Evolutionary conservation across 192 early-diverging fungal species (phyloP).

Genomic region (Diversispora epigaea): DNA sequence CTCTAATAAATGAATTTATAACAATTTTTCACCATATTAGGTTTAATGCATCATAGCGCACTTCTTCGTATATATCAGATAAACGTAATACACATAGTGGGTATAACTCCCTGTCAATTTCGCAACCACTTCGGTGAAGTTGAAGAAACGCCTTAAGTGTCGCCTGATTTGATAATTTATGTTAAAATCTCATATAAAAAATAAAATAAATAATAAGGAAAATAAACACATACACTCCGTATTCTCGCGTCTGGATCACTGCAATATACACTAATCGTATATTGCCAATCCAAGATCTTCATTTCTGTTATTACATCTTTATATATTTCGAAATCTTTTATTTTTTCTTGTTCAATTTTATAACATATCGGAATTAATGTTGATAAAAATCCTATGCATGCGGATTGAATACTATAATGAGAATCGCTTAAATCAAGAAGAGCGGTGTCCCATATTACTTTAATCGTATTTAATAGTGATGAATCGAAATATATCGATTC

Average conservation of each 20-base stretch:
- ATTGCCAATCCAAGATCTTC: slow-evolving; percentile 46
- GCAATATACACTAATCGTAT: slow-evolving; percentile 50
- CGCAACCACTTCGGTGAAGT: slow-evolving; percentile 48
- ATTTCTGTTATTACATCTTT: slow-evolving; percentile 15
- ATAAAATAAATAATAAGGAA: slow-evolving; percentile 5
- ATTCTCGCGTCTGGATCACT: slow-evolving; percentile 53
- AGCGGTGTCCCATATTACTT: slow-evolving; percentile 37
- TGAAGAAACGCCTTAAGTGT: slow-evolving; percentile 50
- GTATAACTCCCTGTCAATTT: slow-evolving; percentile 57
- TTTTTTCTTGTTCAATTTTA: slow-evolving; percentile 19
- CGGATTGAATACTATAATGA: slow-evolving; percentile 51
- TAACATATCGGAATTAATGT: slow-evolving; percentile 37
- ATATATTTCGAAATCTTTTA: not conserved
- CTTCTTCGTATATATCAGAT: slow-evolving; percentile 71
- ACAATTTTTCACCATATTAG: slow-evolving; percentile 56
- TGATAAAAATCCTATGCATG: slow-evolving; percentile 47
- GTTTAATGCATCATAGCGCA: slow-evolving; percentile 66
- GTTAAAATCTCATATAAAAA: not conserved
- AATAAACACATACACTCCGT: slow-evolving; percentile 42
- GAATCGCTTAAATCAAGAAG: slow-evolving; percentile 47
- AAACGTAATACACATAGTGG: slow-evolving; percentile 62
- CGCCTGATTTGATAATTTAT: slow-evolving; percentile 35
- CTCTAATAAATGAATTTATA: no score
- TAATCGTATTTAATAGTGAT: slow-evolving; percentile 37
- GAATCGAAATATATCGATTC: not conserved